Percentiles rank a stretch among this genome's conserved stretches.
Conservation (phyloP, 345 rosid species). For the Toxicodendron radicans region DNA sequence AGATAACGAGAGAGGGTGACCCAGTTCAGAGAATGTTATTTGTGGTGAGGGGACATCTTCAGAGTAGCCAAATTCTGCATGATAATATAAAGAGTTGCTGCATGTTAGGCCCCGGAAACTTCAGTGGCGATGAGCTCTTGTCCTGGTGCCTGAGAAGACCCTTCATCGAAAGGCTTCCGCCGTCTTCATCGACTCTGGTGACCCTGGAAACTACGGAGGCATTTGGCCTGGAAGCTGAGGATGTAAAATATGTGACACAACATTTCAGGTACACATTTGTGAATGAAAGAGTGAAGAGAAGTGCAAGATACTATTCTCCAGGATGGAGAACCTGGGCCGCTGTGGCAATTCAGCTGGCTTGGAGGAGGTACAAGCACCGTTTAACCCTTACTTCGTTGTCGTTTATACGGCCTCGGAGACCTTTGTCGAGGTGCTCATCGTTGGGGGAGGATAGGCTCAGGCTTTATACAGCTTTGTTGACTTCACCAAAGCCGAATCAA, state of each 20-base stretch:
- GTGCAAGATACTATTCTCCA: conserved; percentile 92
- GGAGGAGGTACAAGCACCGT: conserved; percentile 88
- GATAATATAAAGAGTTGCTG: conserved; percentile 89
- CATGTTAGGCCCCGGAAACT: conserved; percentile 97
- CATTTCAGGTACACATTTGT: conserved; percentile 97
- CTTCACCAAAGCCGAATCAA: conserved; percentile 95
- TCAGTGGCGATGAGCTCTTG: conserved; percentile 93
- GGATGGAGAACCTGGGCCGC: conserved; percentile 99
- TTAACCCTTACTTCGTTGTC: conserved; percentile 79
- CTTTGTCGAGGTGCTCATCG: conserved; percentile 79
- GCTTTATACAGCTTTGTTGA: conserved; percentile 86
- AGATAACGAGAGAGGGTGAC: conserved; percentile 94
- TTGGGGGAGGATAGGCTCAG: conserved; percentile 85
- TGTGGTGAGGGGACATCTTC: conserved; percentile 96
- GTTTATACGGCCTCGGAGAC: conserved; percentile 88
- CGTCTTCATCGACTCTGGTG: conserved; percentile 77
- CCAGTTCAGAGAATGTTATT: conserved; percentile 93
- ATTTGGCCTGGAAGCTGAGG: conserved; percentile 86
- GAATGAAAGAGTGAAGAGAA: conserved; percentile 83
- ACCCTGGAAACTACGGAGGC: conserved; percentile 96
- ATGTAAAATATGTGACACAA: conserved; percentile 88
- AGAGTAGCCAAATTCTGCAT: conserved; percentile 86
- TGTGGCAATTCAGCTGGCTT: conserved; percentile 93
- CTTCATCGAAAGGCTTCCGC: conserved; percentile 81
- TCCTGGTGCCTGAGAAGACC: conserved; percentile 94